Evolutionary conservation across 2,329 filamentous ascomycete genomes (phyloP), one percentile per base, ranked within the genome.

Genomic region (Penicillium sp.): DNA sequence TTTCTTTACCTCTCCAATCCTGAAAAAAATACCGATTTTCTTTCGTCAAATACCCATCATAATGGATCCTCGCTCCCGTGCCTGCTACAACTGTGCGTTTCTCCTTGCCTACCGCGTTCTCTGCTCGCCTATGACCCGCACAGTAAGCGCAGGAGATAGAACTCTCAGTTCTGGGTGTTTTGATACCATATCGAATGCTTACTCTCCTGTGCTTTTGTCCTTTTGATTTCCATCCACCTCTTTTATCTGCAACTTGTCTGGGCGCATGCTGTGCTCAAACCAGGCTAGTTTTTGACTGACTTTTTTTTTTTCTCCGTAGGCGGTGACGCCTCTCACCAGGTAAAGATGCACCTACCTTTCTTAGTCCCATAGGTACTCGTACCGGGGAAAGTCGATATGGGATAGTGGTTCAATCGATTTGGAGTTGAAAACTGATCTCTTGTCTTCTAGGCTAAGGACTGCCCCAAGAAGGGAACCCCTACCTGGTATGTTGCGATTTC

Each of bases 401-500:
- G 11, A 40, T 22, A 20, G 37, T 40, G 37, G 18, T 22, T 40
- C 37, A 40, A 40, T 40, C 11, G 37, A 40, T 4, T 40, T 1
- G 31, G 26, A 41, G 7, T 35, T 9, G 44, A 64, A 55, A 18
- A 57, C 62, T 68, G 20, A 69, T 54, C 26, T 7, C 65, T 54
- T 66, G 57, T 61, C 57, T 57, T 57, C 58, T 64, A 91, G 89
- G 89, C 89, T 70, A 89, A 89, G 70, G 89, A 93, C 71, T 94
- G 90, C 83, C 90, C 90, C 70, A 90, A 86, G 82, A 89, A 89
- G 79, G 89, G 89, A 68, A 86, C 87, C 67, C 85, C 89, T 68
- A 92, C 90, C 77, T 92, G 89, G 89, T 92, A 80, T 75, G 85
- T 76, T 18, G 7, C 11, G 37, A 20, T 5, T 14, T 35, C 18